Evolutionary conservation across 176 grass and related monocot genomes (phyloP), one percentile per base, ranked within the genome.

Genomic region (Bromus sterilis): DNA sequence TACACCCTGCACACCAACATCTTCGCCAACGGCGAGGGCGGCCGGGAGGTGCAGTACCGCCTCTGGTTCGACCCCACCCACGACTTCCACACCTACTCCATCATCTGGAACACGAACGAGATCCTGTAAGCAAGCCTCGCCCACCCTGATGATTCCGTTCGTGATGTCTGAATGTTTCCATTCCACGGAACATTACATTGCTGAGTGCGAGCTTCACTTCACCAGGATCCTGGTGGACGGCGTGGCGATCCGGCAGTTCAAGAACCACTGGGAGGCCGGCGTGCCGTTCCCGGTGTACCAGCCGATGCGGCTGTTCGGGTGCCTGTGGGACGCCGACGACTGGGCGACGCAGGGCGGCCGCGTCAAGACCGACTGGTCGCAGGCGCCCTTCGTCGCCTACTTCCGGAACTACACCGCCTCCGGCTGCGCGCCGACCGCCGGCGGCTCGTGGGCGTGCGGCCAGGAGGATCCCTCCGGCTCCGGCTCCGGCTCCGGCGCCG

Each of bases 1-100:
- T 91, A 91, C 80, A 94, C 86, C 2, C 76, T 94, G 41, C 92
- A 91, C 66, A 94, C 92, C 65, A 94, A 94, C 43, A 79, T 94
- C 55, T 94, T 88, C 43, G 73, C 89, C 49, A 82, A 78, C 11
- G 92, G 92, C 23, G 56, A 79, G 20, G 92, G 89, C 4, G 78
- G 89, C 82, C 89, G 92, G 74, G 92, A 94, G 86, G 69, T 86
- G 37, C 83, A 90, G 67, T 90, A 84, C 80, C 71, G 67, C 12
- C 92, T 94, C 28, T 94, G 92, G 92, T 94, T 94, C 57, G 92
- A 97, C 12, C 94, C 94, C 10, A 89, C 91, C 0, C 32, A 56
- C 1, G 89, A 87, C 31, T 93, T 91, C 66, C 94, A 97, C 67
- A 89, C 81, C 40, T 97, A 97, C 46, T 89, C 94, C 80, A 89